Percentiles rank a stretch among this genome's conserved stretches.
Evolutionary conservation across 2,329 filamentous ascomycete species (phyloP).

Genomic region (Blastomyces silverae): DNA sequence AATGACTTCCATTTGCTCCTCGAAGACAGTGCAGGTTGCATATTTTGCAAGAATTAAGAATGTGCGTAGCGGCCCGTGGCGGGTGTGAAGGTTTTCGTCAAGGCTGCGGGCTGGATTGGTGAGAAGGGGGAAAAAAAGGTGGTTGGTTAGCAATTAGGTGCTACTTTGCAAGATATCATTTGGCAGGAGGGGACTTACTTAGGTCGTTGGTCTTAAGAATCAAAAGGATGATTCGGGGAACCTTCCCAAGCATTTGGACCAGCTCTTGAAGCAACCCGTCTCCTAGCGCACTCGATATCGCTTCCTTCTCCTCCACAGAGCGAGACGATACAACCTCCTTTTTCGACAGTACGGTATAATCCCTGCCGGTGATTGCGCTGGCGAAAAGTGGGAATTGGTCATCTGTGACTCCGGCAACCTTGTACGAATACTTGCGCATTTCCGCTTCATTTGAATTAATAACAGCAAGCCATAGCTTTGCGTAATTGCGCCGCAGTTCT

Average conservation of each 20-base stretch:
- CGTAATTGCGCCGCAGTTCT: slow-evolving; percentile 73
- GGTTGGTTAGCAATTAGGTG: not conserved
- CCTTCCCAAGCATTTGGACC: slow-evolving; percentile 77
- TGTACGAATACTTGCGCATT: slow-evolving; percentile 83
- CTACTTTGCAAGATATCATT: not conserved
- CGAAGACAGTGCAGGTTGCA: slow-evolving; percentile 55
- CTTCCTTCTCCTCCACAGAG: slow-evolving; percentile 70
- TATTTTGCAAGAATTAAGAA: slow-evolving; percentile 61
- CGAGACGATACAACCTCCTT: slow-evolving; percentile 51
- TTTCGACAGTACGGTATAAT: slow-evolving; percentile 67
- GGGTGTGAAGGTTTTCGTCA: slow-evolving; percentile 67
- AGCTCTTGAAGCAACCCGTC: slow-evolving; percentile 85
- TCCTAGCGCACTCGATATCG: slow-evolving; percentile 75
- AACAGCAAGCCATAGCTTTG: slow-evolving; percentile 95
- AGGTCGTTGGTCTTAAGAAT: slow-evolving; percentile 98
- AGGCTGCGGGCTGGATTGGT: slow-evolving; percentile 60
- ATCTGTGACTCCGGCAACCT: slow-evolving; percentile 82
- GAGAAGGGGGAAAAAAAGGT: not conserved
- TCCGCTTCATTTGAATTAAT: slow-evolving; percentile 76
- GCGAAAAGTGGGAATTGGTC: slow-evolving; percentile 93
- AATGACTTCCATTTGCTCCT: slow-evolving; percentile 52
- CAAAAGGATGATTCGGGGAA: slow-evolving; percentile 84
- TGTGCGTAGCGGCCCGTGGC: slow-evolving; percentile 53
- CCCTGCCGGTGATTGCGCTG: slow-evolving; percentile 88
- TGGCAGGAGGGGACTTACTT: slow-evolving; percentile 45